Percentiles rank a stretch among this genome's conserved stretches.
phyloP scores from a whole-genome alignment of 2,329 filamentous ascomycete species.

The Coniosporium tulheliwenetii region DNA sequence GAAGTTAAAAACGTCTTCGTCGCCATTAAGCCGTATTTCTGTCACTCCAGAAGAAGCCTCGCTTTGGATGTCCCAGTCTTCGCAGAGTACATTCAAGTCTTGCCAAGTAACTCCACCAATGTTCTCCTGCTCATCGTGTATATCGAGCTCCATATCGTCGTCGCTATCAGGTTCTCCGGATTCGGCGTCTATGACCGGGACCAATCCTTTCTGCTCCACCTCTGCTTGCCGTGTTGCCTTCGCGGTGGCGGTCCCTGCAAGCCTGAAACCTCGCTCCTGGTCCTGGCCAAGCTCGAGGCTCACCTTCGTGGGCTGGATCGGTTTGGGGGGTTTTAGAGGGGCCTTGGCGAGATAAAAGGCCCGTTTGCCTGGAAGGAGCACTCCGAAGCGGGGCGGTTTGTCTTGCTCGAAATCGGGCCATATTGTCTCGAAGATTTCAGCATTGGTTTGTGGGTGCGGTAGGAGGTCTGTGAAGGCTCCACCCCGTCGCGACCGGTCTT shows the following conservation, averaged over 20 bases:
- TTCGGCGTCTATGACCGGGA: conserved; percentile 25
- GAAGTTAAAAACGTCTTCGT: conserved; percentile 14
- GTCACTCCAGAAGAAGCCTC: conserved; percentile 27
- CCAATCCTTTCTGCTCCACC: conserved; percentile 39
- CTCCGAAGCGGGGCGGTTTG: conserved; percentile 61
- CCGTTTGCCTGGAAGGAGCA: conserved; percentile 67
- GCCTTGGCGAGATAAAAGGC: conserved; percentile 66
- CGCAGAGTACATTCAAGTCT: conserved; percentile 72
- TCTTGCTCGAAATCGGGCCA: conserved; percentile 72
- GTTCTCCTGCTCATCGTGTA: conserved; percentile 43
- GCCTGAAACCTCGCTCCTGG: conserved; percentile 70
- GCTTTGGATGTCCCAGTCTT: conserved; percentile 64
- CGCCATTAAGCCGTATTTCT: conserved; percentile 11
- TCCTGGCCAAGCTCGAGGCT: conserved; percentile 75
- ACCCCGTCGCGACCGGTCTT: conserved; percentile 26
- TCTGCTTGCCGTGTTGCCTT: conserved; percentile 31
- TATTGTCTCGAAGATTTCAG: conserved; percentile 61
- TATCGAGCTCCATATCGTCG: conserved; percentile 33
- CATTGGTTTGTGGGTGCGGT: conserved; percentile 53
- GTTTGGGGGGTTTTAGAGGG: conserved; percentile 63
- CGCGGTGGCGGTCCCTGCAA: conserved; percentile 34
- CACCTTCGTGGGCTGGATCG: conserved; percentile 73
- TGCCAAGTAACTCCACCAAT: conserved; percentile 62
- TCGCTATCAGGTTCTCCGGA: conserved; percentile 33
- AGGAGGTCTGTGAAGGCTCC: conserved; percentile 34